A percentile compares a stretch with the other conserved stretches of the same genome.
phyloP scores from a whole-genome alignment of 1,139 yeast genomes.

The Cylindricascospora bacillispora region DNA sequence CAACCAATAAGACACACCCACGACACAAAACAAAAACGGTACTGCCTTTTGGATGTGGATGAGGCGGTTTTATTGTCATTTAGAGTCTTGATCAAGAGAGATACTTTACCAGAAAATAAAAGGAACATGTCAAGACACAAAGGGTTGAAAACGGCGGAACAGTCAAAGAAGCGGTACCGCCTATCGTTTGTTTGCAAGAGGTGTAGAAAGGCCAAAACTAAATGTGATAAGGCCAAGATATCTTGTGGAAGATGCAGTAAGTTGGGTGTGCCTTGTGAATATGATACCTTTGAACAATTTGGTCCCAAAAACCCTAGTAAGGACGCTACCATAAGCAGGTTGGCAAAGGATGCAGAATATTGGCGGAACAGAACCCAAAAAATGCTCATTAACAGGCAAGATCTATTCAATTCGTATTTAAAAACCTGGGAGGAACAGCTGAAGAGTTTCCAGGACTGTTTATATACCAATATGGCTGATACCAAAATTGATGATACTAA shows the following conservation, averaged over 20 bases:
- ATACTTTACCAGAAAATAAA: too few relatives aligned
- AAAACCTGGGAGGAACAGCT: constrained; percentile 5
- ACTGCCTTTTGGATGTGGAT: too few relatives aligned
- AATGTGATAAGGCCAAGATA: constrained; percentile 25
- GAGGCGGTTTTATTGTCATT: too few relatives aligned
- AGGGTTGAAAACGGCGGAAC: too few relatives aligned
- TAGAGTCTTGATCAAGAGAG: too few relatives aligned
- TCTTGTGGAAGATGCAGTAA: constrained; percentile 21
- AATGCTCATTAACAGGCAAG: constrained; percentile 7
- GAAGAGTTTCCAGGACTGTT: constrained; percentile 1
- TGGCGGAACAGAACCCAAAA: constrained; percentile 20
- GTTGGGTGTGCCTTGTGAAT: constrained; percentile 18
- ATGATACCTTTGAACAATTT: constrained; percentile 21
- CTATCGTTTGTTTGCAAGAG: constrained; percentile 25
- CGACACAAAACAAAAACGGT: too few relatives aligned
- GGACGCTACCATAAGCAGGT: constrained; percentile 20
- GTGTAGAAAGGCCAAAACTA: constrained; percentile 24
- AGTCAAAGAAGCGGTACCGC: too few relatives aligned
- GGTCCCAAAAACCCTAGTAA: constrained; percentile 24
- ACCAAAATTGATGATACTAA: not conserved
- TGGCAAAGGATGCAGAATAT: constrained; percentile 21
- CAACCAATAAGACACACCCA: too few relatives aligned
- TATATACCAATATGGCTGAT: not conserved
- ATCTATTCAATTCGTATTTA: constrained; percentile 4
- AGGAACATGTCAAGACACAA: too few relatives aligned